Percentiles rank a stretch among this genome's conserved stretches.
phyloP scores from a whole-genome alignment of 805 yeast genomes.

The Lipomyces lipofer region DNA sequence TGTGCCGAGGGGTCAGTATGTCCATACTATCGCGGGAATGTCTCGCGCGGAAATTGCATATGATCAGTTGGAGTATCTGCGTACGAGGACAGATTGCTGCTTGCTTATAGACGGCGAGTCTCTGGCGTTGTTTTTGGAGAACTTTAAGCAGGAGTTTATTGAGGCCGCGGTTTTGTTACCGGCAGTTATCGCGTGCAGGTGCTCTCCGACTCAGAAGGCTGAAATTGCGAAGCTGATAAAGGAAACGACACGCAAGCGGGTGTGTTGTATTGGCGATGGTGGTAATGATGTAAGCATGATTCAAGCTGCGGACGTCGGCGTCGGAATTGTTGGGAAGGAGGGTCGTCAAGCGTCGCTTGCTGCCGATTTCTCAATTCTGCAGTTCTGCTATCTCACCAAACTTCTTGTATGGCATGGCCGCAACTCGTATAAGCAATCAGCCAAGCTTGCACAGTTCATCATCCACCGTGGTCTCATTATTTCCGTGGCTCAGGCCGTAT shows the following conservation, averaged over 20 bases:
- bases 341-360: slow-evolving; percentile 97
- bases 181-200: slow-evolving; percentile 96
- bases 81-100: slow-evolving; percentile 64
- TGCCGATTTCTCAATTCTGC: slow-evolving; percentile 92
- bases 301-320: slow-evolving; percentile 98
- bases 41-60: slow-evolving; percentile 64
- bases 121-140: slow-evolving; percentile 62
- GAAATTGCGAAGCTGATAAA: slow-evolving; percentile 85
- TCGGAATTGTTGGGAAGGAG: slow-evolving; percentile 98
- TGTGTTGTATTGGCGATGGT: slow-evolving; percentile 98
- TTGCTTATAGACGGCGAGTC: slow-evolving; percentile 94
- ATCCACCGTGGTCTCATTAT: slow-evolving; percentile 94
- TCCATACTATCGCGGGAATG: slow-evolving; percentile 77
- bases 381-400: slow-evolving; percentile 84
- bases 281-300: slow-evolving; percentile 99
- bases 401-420: slow-evolving; percentile 96
- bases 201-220: slow-evolving; percentile 98
- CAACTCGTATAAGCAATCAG: slow-evolving; percentile 92
- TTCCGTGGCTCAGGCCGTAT: slow-evolving; percentile 93
- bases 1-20: slow-evolving; percentile 89
- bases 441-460: slow-evolving; percentile 91
- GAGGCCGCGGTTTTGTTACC: slow-evolving; percentile 76
- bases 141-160: slow-evolving; percentile 71
- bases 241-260: slow-evolving; percentile 78
- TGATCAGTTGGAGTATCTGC: slow-evolving; percentile 70